Evolutionary conservation across 805 yeast genomes (phyloP).

Genomic region (Metschnikowia borealis): DNA sequence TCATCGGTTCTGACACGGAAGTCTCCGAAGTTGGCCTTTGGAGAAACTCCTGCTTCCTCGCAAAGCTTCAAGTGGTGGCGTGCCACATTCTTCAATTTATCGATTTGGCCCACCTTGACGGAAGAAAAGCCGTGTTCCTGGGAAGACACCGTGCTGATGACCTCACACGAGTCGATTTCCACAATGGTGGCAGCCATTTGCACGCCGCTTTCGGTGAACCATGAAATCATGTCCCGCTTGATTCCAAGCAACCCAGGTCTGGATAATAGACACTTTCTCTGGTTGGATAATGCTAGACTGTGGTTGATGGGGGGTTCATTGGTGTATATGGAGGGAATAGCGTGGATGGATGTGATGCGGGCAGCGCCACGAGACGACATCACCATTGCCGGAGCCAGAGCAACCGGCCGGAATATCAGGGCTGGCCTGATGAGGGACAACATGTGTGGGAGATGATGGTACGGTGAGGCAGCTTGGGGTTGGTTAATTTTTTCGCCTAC

Average conservation of each 20-base stretch:
- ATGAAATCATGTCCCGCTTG: slow-evolving; percentile 88
- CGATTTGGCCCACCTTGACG: slow-evolving; percentile 83
- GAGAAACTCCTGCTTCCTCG: slow-evolving; percentile 75
- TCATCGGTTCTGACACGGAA: slow-evolving; percentile 67
- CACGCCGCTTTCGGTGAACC: slow-evolving; percentile 67
- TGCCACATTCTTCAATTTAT: slow-evolving; percentile 56
- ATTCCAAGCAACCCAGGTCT: slow-evolving; percentile 84
- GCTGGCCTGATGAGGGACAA: slow-evolving; percentile 9
- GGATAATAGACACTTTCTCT: slow-evolving; percentile 64
- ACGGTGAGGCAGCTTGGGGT: not conserved
- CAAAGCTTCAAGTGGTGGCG: slow-evolving; percentile 68
- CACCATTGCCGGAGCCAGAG: slow-evolving; percentile 5
- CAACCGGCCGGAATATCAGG: slow-evolving; percentile 4
- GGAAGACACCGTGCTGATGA: slow-evolving; percentile 62
- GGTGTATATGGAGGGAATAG: slow-evolving; percentile 47
- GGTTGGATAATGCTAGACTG: slow-evolving; percentile 64
- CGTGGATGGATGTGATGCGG: slow-evolving; percentile 46
- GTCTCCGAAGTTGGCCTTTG: slow-evolving; percentile 71
- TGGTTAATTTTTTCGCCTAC: not conserved
- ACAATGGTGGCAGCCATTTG: slow-evolving; percentile 81
- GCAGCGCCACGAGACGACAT: slow-evolving; percentile 32
- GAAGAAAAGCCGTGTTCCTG: slow-evolving; percentile 80
- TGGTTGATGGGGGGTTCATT: slow-evolving; percentile 54
- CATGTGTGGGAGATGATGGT: slow-evolving; percentile 2
- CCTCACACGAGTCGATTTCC: slow-evolving; percentile 86